Evolutionary conservation across 108 stramenopile species (phyloP), one percentile per base, ranked within the genome.

Genomic region (Epithemia pelagica): DNA sequence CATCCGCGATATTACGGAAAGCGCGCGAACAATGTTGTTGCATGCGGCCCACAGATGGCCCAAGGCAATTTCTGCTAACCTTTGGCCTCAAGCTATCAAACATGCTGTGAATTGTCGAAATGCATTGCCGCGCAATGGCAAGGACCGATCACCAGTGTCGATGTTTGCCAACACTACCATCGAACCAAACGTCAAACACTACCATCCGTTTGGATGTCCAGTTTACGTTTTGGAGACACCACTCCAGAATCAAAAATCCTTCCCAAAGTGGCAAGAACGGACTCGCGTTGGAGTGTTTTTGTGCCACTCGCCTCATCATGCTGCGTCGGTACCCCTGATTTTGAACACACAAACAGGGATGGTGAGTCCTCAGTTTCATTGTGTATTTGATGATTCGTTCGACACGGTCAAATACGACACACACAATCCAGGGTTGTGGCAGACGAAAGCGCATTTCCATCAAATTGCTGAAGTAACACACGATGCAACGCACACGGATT

Each of bases 21-120:
- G 31, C 20, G 80, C 85, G 18, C 53, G 80, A 32, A 74, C 82
- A 8, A 66, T 81, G 33, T 57, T 87, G 21, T 61, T 77, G 20
- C 82, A 83, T 51, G 78, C 71, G 8, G 70, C 62, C 23, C 30
- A 65, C 18, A 52, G 71, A 55, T 82, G 79, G 82, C 68, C 75
- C 18, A 59, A 71, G 18, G 62, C 37, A 28, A 32, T 64, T 24
- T 26, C 32, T 8, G 26, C 37, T 3, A 57, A 64, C 27, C 46
- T 64, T 19, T 64, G 63, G 63, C 82, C 82, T 1, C 81, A 76
- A 61, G 78, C 81, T 22, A 19, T 73, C 3, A 59, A 59, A 20
- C 67, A 71, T 72, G 75, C 68, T 28, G 70, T 58, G 18, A 66
- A 70, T 66, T 67, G 2, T 58, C 73, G 56, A 70, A 46, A 23